Base-by-base conservation (phyloP, 2,329 filamentous ascomycete genomes). In the Teratosphaeria epicoccoides region DNA sequence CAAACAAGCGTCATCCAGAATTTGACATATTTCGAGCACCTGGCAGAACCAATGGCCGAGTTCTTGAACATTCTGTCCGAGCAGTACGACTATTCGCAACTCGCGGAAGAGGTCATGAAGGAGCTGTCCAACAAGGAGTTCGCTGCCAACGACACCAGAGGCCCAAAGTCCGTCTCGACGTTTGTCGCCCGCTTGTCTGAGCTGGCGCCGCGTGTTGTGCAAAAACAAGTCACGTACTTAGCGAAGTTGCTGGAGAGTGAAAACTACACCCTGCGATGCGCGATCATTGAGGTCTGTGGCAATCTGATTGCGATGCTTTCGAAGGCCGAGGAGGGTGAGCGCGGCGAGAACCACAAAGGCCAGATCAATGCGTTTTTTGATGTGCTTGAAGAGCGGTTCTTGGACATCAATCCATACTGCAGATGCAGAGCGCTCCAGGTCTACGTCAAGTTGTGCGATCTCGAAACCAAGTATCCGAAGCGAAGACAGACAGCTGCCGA, bases 11-110 rank as follows among this genome's bases (percentile, higher is more conserved):
- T 98, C 63, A 90, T 97, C 50, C 93, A 98, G 69, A 97, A 93
- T 66, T 73, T 98, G 59, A 95, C 93, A 4, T 98, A 98, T 68
- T 98, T 97, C 63, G 93, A 98, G 71, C 93, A 98, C 69, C 74
- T 98, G n/a, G 91, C 93, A 0, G 93, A 98, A 65, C 93, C 93
- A 1, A 98, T 98, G 93, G 93, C 93, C 26, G 94, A 98, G 68
- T 95, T 98, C 62, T 74, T 98, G 4, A 88, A 97, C 62, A 98
- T 97, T 63, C 76, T 98, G 24, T 85, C 90, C 1, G 90, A 97
- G 67, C 91, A 96, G 73, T 98, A 97, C 72, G 93, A 98, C 70
- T 95, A 97, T 66, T 87, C 90, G 14, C 93, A 98, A 64, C 77
- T 98, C 7, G 85, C 89, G 4, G 93, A 96, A 66, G 93, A 98